Percentiles rank a stretch among this genome's conserved stretches.
Conservation (phyloP, 108 stramenopile species). For the Conticribra weissflogii region DNA sequence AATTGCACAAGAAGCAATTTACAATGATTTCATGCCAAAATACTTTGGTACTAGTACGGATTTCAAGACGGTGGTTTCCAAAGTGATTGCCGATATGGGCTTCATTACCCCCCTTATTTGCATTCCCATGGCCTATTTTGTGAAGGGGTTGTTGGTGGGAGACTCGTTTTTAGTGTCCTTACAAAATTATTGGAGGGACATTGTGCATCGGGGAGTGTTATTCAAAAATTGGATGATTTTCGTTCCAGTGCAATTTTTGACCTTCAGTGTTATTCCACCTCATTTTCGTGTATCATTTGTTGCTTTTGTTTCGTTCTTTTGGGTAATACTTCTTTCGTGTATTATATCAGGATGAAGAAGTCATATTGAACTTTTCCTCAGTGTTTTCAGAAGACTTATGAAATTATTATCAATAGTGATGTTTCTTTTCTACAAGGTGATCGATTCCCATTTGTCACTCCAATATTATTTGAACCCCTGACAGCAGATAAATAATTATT, state of each 20-base stretch:
- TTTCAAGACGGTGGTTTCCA: constrained; percentile 40
- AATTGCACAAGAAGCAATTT: constrained; percentile 49
- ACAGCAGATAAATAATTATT: too few species aligned
- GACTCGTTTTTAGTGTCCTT: constrained; percentile 14
- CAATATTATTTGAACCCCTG: too few species aligned
- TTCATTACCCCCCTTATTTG: constrained; percentile 46
- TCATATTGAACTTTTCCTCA: too few species aligned
- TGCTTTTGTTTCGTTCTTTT: constrained; percentile 41
- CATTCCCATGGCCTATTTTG: constrained; percentile 56
- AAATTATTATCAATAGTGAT: too few species aligned
- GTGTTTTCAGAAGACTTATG: too few species aligned
- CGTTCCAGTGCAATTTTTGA: constrained; percentile 30
- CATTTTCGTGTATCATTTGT: constrained; percentile 49
- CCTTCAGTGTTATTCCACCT: constrained; percentile 38
- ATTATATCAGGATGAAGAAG: constrained; percentile 10
- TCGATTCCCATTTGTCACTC: too few species aligned
- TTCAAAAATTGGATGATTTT: constrained; percentile 46
- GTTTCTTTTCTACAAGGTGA: too few species aligned
- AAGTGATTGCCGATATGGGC: constrained; percentile 32
- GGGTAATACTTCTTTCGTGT: constrained; percentile 33
- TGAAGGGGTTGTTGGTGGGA: constrained; percentile 30
- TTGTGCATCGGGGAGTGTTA: constrained; percentile 25
- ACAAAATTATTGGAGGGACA: constrained; percentile 27
- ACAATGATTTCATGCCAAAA: constrained; percentile 43
- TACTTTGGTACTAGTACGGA: constrained; percentile 42